Conservation (phyloP, 2,329 filamentous ascomycete genomes). For the Alternaria triticina region DNA sequence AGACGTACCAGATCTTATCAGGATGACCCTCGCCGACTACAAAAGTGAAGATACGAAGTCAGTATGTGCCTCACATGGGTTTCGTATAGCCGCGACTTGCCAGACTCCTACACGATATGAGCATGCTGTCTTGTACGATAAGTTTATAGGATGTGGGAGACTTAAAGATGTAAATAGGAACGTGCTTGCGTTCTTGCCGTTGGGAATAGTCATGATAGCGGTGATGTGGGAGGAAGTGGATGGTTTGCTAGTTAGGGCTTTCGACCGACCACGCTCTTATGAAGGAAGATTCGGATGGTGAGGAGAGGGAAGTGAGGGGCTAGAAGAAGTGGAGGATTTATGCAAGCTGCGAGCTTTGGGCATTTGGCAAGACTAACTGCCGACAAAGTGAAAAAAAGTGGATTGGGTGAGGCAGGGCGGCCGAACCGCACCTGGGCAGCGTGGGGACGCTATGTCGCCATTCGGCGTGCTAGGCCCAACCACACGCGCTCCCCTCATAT, state of each 20-base stretch:
- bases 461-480: constrained; percentile 15
- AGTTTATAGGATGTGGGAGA: not conserved
- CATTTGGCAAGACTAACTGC: constrained; percentile 30
- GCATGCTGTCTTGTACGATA: constrained; percentile 12
- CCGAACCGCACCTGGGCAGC: not conserved
- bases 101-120: too few species aligned
- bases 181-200: constrained; percentile 26
- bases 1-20: constrained; percentile 82
- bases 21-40: constrained; percentile 62
- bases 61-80: too few species aligned
- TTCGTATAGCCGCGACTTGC: too few species aligned
- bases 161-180: not conserved
- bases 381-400: constrained; percentile 32
- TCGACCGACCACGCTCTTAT: constrained; percentile 43
- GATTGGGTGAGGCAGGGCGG: not conserved
- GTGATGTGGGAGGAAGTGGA: constrained; percentile 18
- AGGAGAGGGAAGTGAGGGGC: constrained; percentile 27
- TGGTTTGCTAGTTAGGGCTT: constrained; percentile 47
- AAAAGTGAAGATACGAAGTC: too few species aligned
- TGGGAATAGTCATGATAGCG: constrained; percentile 36
- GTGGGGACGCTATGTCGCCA: too few species aligned
- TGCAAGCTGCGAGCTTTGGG: constrained; percentile 27
- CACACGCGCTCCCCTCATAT: constrained; percentile 7
- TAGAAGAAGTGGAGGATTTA: constrained; percentile 35
- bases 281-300: constrained; percentile 16